These are phyloP conservation scores for Pythium monospermum DNA, from an alignment of 352 stramenopile species.

Conservation along the genomic window DNA sequence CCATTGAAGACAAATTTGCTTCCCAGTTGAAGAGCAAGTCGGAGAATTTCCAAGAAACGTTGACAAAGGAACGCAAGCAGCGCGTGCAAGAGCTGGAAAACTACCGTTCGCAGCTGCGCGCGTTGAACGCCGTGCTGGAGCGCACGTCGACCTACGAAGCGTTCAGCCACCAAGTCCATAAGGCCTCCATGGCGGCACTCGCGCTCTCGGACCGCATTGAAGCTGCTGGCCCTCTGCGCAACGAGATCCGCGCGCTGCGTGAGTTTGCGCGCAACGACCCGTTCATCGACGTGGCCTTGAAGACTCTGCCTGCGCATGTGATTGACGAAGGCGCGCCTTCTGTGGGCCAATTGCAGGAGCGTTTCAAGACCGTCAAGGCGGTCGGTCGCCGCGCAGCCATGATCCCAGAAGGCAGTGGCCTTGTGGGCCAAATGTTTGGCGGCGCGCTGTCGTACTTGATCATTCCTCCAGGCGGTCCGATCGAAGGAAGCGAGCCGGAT, in stretches of 20 bases:
- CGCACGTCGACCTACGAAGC: constrained; percentile 77
- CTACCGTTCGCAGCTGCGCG: constrained; percentile 59
- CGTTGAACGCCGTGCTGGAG: constrained; percentile 63
- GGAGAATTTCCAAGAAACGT: constrained; percentile 49
- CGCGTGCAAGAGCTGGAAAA: constrained; percentile 55
- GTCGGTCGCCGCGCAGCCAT: constrained; percentile 62
- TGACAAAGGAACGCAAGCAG: constrained; percentile 58
- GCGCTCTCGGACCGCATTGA: constrained; percentile 79
- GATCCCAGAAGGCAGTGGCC: constrained; percentile 60
- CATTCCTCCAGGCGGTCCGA: constrained; percentile 70
- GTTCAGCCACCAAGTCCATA: constrained; percentile 84
- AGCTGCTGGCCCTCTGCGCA: constrained; percentile 57
- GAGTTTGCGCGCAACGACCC: constrained; percentile 67
- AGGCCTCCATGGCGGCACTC: constrained; percentile 72
- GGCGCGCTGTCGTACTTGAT: constrained; percentile 65
- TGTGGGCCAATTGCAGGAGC: constrained; percentile 74
- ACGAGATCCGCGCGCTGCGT: constrained; percentile 61
- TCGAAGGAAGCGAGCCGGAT: constrained; percentile 67
- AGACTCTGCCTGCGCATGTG: constrained; percentile 52
- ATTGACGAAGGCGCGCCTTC: constrained; percentile 67
- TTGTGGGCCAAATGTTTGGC: constrained; percentile 70
- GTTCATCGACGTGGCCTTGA: constrained; percentile 65
- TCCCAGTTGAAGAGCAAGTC: constrained; percentile 44
- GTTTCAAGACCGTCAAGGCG: constrained; percentile 77
- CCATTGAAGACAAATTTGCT: constrained; percentile 47